Base-by-base conservation (phyloP, 257 asterid species). In the Solanum sejunctum region DNA sequence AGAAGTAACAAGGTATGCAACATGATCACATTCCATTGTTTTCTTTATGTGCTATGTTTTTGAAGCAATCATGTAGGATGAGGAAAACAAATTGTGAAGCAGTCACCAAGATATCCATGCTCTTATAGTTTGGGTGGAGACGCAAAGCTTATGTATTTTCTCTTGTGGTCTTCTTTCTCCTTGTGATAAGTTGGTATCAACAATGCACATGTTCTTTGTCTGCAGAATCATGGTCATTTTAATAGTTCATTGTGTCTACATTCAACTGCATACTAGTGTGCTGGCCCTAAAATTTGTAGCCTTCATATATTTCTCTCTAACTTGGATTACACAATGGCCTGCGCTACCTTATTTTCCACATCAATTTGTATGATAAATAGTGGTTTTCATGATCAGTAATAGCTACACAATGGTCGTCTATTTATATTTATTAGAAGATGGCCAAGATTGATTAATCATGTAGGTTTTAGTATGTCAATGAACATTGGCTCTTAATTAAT, bases 1-100 rank as follows among this genome's bases (percentile, higher is more conserved):
- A 87, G 77, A 88, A 90, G 88, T 88, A 90, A 84, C 81, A 94
- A 93, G 98, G 98, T 94, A 85, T 79, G 87, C 17, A 57, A 8
- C 64, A 57, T 57, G 64, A 26, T 57, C 26, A 64, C 28, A 32
- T 66, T 28, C 45, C 18, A 28, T 66, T 28, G 45, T 66, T 8
- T 20, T 58, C 72, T 66, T 66, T 28, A 26, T 5, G n/a, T 66
- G 16, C 36, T 61, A 61, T 61, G n/a, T 21, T 4, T 21, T 61
- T 21, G 12, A 21, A n/a, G 69, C 36, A 61, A 61, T 61, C n/a
- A 60, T 21, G 16, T 61, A 26, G 4, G 17, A 11, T 4, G 15
- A 61, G 2, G 12, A 66, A 66, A 66, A 6, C 6, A 64, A 26
- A 26, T 61, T 12, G 43, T 64, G 43, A 64, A 64, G 41, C 10